Base-by-base conservation (phyloP, 768 basidiomycete species). In the Rhizopogon vulgaris region DNA sequence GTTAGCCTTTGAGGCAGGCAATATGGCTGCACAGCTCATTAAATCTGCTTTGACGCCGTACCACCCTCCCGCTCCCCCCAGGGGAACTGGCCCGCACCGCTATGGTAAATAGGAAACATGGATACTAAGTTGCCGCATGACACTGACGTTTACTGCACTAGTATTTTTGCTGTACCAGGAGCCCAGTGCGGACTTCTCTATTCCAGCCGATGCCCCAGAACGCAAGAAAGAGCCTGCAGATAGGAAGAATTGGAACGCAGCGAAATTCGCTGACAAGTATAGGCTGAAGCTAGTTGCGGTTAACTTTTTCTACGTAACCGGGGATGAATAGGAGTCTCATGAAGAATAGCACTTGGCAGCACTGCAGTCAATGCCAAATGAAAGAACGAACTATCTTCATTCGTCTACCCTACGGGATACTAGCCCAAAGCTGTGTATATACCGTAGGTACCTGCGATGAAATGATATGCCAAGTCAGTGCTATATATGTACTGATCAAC, bases 121-220 rank as follows among this genome's bases (percentile, higher is more conserved):
- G 7, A 34, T 34, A 34, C 12, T 28, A 17, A 30, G 6, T 4
- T 49, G 38, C 27, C 1, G 2, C 30, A 17, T 22, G 9, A 10
- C 47, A 22, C 30, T 30, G 7, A 34, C 36, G 15, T 3, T 41
- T 30, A 2, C 25, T 25, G 4, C 9, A 3, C 6, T 24, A 74
- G 84, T 74, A 11, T 80, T 85, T 63, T 64, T 85, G 7, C 70
- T 85, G 8, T 85, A 80, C 59, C 71, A 80, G 56, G 84, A 86
- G 57, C 83, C 84, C 3, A 63, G 59, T 10, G 60, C 48, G 15
- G 58, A 69, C 0, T 69, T 80, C 52, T 54, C 41, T 1, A 66
- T 85, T 18, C 77, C 79, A 0, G 32, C 60, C 1, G 66, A 73
- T 10, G 78, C 76, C 3, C 66, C 69, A 0, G 83, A 85, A 54